These are phyloP conservation scores for Yamadazyma ubonensis DNA, from an alignment of 805 yeast species.

Conservation along the genomic window DNA sequence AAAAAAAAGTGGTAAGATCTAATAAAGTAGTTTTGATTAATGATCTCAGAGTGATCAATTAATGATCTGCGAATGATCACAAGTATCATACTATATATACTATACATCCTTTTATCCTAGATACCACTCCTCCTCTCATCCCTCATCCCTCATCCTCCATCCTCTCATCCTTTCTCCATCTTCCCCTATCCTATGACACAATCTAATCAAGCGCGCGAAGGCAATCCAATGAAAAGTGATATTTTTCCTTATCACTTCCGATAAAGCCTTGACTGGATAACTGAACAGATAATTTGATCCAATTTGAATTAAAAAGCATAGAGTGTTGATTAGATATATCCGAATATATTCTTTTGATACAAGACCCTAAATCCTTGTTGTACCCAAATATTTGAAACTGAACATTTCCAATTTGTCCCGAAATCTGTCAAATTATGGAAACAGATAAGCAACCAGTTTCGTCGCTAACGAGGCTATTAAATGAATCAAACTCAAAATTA, in stretches of 20 bases:
- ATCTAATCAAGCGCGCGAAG: slow-evolving; percentile 3
- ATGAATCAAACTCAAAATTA: slow-evolving; percentile 29
- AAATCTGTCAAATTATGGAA: too few relatives aligned
- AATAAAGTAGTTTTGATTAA: too few relatives aligned
- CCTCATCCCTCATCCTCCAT: neutral
- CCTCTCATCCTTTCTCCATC: neutral
- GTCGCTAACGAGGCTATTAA: slow-evolving; percentile 38
- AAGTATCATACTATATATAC: neutral
- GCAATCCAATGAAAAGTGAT: slow-evolving; percentile 10
- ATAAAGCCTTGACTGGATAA: too few relatives aligned
- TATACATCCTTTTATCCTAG: neutral
- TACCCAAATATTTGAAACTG: too few relatives aligned
- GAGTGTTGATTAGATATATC: neutral
- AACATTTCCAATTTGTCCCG: too few relatives aligned
- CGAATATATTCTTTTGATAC: neutral
- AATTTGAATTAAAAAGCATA: neutral
- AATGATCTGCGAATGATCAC: too few relatives aligned
- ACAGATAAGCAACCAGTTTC: slow-evolving; percentile 21
- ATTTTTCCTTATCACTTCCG: slow-evolving; percentile 8
- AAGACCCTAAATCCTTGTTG: too few relatives aligned
- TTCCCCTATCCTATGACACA: neutral
- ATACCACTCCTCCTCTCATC: neutral
- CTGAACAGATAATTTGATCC: too few relatives aligned
- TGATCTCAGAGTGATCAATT: too few relatives aligned
- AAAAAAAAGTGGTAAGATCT: neutral